phyloP scores from a whole-genome alignment of 805 yeast genomes.

The Kazachstania martiniae region DNA sequence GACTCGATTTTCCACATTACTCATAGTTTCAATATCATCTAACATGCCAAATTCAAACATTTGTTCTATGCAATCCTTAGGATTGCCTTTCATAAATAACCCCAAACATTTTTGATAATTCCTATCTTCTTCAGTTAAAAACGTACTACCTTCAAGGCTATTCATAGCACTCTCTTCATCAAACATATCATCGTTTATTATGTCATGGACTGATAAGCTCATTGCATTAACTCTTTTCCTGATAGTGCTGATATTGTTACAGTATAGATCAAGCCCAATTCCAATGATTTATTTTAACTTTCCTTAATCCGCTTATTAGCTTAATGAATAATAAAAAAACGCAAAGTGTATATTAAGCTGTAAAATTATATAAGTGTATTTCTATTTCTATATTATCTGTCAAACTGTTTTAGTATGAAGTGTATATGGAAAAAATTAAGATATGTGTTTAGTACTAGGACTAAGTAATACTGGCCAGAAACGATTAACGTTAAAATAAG shows the following conservation, averaged over 20 bases:
- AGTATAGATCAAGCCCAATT: constrained; percentile 5
- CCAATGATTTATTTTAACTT: no score
- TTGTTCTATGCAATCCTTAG: constrained; percentile 12
- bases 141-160: neutral
- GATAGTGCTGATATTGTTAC: no score
- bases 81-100: constrained; percentile 15
- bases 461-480: no score
- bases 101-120: constrained; percentile 11
- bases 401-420: no score
- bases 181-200: constrained; percentile 10
- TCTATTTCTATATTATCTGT: no score
- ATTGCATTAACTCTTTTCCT: constrained; percentile 13
- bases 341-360: no score
- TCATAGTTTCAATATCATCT: constrained; percentile 2
- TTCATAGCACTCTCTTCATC: neutral
- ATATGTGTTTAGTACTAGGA: no score
- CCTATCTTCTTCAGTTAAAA: constrained; percentile 1
- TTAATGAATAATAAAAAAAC: no score
- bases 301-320: no score
- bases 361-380: no score
- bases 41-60: constrained; percentile 12
- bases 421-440: no score
- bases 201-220: neutral
- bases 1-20: constrained; percentile 1
- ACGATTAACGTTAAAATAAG: no score